Evolutionary conservation across 1,139 yeast genomes (phyloP).

Genomic region (Casaregolazyma suthepensis): DNA sequence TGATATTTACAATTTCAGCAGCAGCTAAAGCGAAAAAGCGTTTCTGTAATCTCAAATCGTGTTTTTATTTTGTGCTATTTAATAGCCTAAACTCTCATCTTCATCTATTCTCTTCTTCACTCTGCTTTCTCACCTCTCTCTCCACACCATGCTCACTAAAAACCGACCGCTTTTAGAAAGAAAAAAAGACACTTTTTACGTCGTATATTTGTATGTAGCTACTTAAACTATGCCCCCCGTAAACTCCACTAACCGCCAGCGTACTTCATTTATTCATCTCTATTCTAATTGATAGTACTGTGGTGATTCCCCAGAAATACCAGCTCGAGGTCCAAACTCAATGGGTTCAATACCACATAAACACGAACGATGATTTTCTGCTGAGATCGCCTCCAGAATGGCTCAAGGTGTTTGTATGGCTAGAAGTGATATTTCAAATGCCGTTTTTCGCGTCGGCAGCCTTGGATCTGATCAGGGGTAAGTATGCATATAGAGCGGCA

Average conservation of each 20-base stretch:
- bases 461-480: constrained; percentile 24
- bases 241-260: constrained; percentile 11
- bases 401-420: constrained; percentile 62
- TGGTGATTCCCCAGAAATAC: constrained; percentile 54
- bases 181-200: constrained; percentile 46
- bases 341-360: constrained; percentile 53
- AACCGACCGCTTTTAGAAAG: constrained; percentile 10
- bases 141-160: constrained; percentile 5
- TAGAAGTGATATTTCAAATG: constrained; percentile 69
- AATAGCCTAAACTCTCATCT: too few relatives aligned
- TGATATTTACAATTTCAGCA: too few relatives aligned
- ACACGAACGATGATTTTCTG: constrained; percentile 63
- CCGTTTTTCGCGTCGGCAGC: constrained; percentile 62
- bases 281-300: constrained; percentile 62
- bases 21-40: too few relatives aligned
- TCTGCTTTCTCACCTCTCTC: neutral
- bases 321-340: constrained; percentile 43
- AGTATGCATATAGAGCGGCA: constrained; percentile 2
- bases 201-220: constrained; percentile 38
- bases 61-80: too few relatives aligned
- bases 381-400: constrained; percentile 55
- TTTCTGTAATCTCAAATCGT: too few relatives aligned
- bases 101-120: neutral
- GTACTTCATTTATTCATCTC: constrained; percentile 70
- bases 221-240: neutral